phyloP scores from a whole-genome alignment of 2,329 filamentous ascomycete genomes.

The Penicillium rolfsii region DNA sequence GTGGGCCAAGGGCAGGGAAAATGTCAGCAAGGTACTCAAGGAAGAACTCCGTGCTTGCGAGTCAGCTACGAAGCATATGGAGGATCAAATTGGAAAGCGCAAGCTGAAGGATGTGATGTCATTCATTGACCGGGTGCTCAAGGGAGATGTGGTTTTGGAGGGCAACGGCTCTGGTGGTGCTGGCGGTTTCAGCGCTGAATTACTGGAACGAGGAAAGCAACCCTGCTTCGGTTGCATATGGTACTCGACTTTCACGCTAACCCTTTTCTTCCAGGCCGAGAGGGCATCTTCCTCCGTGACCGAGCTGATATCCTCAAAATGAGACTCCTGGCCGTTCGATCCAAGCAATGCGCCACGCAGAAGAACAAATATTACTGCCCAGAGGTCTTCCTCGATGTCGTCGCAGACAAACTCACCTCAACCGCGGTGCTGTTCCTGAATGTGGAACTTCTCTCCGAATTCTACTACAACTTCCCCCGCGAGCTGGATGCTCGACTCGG shows the following conservation, averaged over 20 bases:
- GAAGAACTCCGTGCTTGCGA: conserved; percentile 86
- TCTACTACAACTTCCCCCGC: conserved; percentile 96
- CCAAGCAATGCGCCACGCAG: conserved; percentile 79
- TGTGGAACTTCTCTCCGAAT: conserved; percentile 93
- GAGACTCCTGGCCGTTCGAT: conserved; percentile 84
- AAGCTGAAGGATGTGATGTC: conserved; percentile 87
- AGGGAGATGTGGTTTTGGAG: conserved; percentile 81
- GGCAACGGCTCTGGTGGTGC: conserved; percentile 82
- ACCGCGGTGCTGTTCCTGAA: conserved; percentile 97
- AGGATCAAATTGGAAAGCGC: conserved; percentile 75
- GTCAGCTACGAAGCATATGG: conserved; percentile 72
- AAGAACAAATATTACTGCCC: conserved; percentile 97
- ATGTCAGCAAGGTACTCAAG: conserved; percentile 78
- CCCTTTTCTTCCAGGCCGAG: conserved; percentile 65
- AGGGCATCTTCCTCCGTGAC: conserved; percentile 92
- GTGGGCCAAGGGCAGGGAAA: conserved; percentile 83
- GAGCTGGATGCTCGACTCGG: conserved; percentile 87
- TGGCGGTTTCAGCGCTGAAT: conserved; percentile 86
- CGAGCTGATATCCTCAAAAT: conserved; percentile 88
- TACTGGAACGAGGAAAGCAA: conserved; percentile 73
- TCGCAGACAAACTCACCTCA: conserved; percentile 89
- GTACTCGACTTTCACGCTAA: conserved; percentile 4
- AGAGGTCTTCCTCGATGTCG: conserved; percentile 96
- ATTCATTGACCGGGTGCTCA: conserved; percentile 88
- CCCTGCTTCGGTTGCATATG: conserved; percentile 34